Conservation (phyloP, 208 protist genomes). For the Crithidia bombi region DNA sequence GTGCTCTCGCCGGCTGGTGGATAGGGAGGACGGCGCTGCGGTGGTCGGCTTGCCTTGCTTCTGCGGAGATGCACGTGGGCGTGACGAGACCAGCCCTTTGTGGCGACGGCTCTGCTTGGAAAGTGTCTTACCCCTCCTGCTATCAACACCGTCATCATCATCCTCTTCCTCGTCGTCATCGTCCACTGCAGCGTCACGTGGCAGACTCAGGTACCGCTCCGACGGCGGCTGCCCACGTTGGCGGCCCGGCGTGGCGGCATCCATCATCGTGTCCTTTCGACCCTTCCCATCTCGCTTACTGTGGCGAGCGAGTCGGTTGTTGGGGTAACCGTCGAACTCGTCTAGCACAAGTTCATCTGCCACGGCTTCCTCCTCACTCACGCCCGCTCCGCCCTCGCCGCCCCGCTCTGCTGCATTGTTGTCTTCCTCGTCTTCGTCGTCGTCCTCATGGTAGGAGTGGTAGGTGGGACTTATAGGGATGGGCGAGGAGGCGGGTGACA, state of each 20-base stretch:
- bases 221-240: background rate
- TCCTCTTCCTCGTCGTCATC: background rate
- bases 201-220: constrained; percentile 19
- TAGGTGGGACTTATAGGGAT: constrained; percentile 15
- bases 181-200: constrained; percentile 1
- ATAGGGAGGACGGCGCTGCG: background rate
- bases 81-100: constrained; percentile 17
- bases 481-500: constrained; percentile 25
- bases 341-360: constrained; percentile 9
- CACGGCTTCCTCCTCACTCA: background rate
- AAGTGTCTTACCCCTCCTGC: background rate
- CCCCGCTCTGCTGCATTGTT: background rate
- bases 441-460: constrained; percentile 23
- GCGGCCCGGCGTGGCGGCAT: background rate
- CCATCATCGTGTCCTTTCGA: background rate
- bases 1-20: background rate
- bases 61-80: constrained; percentile 8
- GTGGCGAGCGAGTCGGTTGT: background rate
- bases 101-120: background rate
- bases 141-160: background rate
- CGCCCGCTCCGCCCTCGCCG: background rate
- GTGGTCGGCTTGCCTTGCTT: background rate
- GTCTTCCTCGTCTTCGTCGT: constrained; percentile 1
- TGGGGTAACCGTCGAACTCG: background rate
- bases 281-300: background rate